Percentiles rank a stretch among this genome's conserved stretches.
These are phyloP conservation scores for Lachnellula arida DNA, from an alignment of 2,329 filamentous ascomycete genomes.

Conservation along the genomic window DNA sequence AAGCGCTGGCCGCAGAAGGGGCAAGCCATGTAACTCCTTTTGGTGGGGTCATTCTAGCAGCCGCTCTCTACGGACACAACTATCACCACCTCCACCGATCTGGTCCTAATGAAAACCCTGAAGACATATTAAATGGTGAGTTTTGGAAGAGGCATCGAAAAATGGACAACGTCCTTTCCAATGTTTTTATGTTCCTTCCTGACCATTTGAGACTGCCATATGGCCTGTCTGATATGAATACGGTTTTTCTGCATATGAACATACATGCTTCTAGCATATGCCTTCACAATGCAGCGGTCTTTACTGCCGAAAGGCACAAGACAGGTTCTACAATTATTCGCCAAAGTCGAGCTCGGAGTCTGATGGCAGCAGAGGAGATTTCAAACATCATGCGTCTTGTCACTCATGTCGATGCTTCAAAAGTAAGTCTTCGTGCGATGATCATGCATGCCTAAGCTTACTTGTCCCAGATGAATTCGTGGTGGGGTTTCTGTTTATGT, in stretches of 20 bases:
- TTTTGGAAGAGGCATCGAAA: slow-evolving; percentile 85
- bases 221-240: slow-evolving; percentile 63
- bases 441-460: slow-evolving; percentile 12
- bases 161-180: slow-evolving; percentile 76
- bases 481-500: slow-evolving; percentile 74
- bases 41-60: slow-evolving; percentile 67
- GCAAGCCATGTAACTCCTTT: slow-evolving; percentile 64
- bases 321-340: slow-evolving; percentile 61
- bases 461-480: slow-evolving; percentile 61
- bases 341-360: slow-evolving; percentile 67
- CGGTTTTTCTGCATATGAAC: slow-evolving; percentile 81
- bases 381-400: slow-evolving; percentile 77
- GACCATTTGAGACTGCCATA: slow-evolving; percentile 67
- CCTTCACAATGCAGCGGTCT: slow-evolving; percentile 81
- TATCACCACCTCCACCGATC: slow-evolving; percentile 74
- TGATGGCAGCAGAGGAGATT: slow-evolving; percentile 79
- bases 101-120: slow-evolving; percentile 63
- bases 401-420: slow-evolving; percentile 61
- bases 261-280: slow-evolving; percentile 85
- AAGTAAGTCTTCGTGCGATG: slow-evolving; percentile 46
- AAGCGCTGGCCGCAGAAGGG: slow-evolving; percentile 48
- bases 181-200: slow-evolving; percentile 73
- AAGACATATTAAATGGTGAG: slow-evolving; percentile 67
- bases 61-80: slow-evolving; percentile 76
- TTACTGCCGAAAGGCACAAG: slow-evolving; percentile 70